Conservation (phyloP, 345 rosid genomes). For the Gossypium longicalyx region DNA sequence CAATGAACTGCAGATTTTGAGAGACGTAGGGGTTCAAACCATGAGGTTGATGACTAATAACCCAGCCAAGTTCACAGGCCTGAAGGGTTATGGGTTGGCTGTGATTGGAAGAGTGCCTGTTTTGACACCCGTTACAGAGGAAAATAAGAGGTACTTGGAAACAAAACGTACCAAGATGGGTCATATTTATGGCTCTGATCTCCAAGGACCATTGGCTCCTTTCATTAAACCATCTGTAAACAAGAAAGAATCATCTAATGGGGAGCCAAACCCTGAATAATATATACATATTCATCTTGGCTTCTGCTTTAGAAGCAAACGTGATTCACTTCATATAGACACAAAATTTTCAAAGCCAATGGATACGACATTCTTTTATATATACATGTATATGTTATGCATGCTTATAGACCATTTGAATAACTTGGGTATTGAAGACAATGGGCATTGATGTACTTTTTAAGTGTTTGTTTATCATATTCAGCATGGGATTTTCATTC, state of each 20-base stretch:
- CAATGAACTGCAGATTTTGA: slow-evolving; percentile 46
- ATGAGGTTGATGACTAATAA: slow-evolving; percentile 92
- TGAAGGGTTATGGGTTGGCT: slow-evolving; percentile 80
- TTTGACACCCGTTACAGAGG: slow-evolving; percentile 74
- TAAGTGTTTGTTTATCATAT: neutral
- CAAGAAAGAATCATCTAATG: slow-evolving; percentile 15
- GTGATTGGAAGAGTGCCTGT: slow-evolving; percentile 78
- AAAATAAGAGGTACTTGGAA: slow-evolving; percentile 78
- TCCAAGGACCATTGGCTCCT: slow-evolving; percentile 40
- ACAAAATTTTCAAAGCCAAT: neutral
- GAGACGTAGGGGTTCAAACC: slow-evolving; percentile 72
- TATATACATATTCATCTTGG: neutral
- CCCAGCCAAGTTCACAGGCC: slow-evolving; percentile 80
- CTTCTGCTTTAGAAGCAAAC: too few relatives aligned
- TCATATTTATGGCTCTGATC: slow-evolving; percentile 73
- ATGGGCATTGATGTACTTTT: neutral
- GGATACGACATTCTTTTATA: neutral
- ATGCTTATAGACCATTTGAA: neutral
- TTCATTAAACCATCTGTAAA: slow-evolving; percentile 26
- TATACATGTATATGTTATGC: neutral
- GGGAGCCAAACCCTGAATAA: slow-evolving; percentile 3
- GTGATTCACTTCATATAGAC: neutral
- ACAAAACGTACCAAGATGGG: slow-evolving; percentile 83
- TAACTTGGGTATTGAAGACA: neutral
- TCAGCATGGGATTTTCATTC: neutral